Evolutionary conservation across 306 rosid genomes (phyloP).

Genomic region (Carpinus viminea): DNA sequence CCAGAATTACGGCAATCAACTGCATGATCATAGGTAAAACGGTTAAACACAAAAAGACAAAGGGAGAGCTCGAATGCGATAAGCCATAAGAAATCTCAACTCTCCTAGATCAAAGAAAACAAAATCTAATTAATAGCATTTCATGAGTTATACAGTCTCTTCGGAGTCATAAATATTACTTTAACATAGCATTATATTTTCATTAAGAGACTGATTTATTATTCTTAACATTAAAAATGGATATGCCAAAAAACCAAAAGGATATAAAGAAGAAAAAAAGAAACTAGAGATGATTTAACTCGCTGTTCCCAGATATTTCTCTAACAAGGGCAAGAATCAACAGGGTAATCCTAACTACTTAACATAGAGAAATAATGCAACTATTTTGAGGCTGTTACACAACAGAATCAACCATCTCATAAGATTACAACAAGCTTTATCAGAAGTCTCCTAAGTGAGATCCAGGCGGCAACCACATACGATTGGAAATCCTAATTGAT

Average conservation of each 20-base stretch:
- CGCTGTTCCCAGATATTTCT: neutral
- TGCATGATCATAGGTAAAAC: conserved; percentile 46
- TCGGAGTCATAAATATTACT: neutral
- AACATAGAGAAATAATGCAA: neutral
- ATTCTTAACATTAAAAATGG: neutral
- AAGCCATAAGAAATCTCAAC: conserved; percentile 3
- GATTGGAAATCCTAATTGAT: neutral
- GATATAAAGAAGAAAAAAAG: no score
- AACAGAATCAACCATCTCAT: neutral
- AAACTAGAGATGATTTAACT: neutral
- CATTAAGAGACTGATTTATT: neutral
- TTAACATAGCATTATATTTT: neutral
- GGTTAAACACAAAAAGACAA: conserved; percentile 18
- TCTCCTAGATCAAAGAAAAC: neutral
- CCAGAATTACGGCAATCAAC: conserved; percentile 86
- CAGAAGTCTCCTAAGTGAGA: neutral
- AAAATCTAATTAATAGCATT: neutral
- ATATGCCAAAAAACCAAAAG: neutral
- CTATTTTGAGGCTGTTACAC: neutral
- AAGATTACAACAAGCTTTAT: neutral
- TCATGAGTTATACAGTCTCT: neutral
- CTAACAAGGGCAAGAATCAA: neutral
- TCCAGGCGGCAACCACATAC: neutral
- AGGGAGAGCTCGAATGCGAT: neutral
- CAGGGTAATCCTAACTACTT: neutral